Conservation (phyloP, 1,284 basidiomycete genomes). For the Trichosporon coremiiforme region DNA sequence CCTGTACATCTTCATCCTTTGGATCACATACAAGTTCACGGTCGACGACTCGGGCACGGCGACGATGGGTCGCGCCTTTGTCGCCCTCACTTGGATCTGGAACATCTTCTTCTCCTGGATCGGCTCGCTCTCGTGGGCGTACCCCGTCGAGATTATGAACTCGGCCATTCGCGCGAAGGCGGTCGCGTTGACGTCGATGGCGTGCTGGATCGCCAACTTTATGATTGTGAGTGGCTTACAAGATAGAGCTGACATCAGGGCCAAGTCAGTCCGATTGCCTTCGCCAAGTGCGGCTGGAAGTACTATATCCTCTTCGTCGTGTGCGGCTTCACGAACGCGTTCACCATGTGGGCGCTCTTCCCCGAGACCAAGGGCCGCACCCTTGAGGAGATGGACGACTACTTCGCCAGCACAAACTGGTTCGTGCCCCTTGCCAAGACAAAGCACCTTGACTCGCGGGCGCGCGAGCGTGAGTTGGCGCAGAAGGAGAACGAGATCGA, state of each 20-base stretch:
- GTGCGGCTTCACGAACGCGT: too few species aligned
- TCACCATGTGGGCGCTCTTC: slow-evolving; percentile 61
- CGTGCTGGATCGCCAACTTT: slow-evolving; percentile 59
- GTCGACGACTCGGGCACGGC: not conserved
- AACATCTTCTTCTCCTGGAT: slow-evolving; percentile 23
- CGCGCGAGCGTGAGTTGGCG: slow-evolving; percentile 59
- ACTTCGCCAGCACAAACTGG: slow-evolving; percentile 61
- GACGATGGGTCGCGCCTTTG: slow-evolving; percentile 20
- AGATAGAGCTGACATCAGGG: slow-evolving; percentile 27
- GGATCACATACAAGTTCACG: slow-evolving; percentile 18
- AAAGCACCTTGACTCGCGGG: slow-evolving; percentile 53
- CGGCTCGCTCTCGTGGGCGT: slow-evolving; percentile 31
- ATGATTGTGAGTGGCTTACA: slow-evolving; percentile 33
- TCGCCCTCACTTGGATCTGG: slow-evolving; percentile 36
- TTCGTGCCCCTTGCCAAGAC: slow-evolving; percentile 60
- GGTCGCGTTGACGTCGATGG: slow-evolving; percentile 63
- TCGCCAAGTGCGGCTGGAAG: slow-evolving; percentile 55
- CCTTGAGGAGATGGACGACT: slow-evolving; percentile 62
- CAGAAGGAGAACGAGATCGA: slow-evolving; percentile 19
- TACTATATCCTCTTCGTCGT: slow-evolving; percentile 65
- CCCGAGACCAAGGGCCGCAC: slow-evolving; percentile 57
- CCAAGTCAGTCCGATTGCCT: slow-evolving; percentile 55
- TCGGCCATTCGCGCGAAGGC: slow-evolving; percentile 67
- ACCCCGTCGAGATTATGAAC: slow-evolving; percentile 60
- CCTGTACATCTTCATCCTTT: slow-evolving; percentile 21